Percentiles rank a stretch among this genome's conserved stretches.
These are phyloP conservation scores for Pelargonium nanum DNA, from an alignment of 345 rosid genomes.

Conservation along the genomic window DNA sequence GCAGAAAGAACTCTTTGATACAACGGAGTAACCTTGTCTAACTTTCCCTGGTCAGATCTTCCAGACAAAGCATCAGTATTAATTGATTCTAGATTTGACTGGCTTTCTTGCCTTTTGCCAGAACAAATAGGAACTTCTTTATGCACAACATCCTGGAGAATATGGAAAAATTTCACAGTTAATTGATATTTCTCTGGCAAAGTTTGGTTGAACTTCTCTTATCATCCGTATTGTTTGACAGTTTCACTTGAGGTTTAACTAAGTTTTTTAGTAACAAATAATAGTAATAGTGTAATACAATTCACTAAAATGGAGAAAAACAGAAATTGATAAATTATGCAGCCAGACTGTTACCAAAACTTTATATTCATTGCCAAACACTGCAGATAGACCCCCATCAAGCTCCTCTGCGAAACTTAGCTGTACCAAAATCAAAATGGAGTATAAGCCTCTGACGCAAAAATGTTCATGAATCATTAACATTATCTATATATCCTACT, in stretches of 20 bases:
- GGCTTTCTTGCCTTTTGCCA: conserved; percentile 30
- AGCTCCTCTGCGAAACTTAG: conserved; percentile 61
- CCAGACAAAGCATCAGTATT: conserved; percentile 34
- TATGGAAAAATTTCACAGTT: conserved; percentile 6
- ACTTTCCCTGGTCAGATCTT: conserved; percentile 39
- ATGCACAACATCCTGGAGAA: conserved; percentile 39
- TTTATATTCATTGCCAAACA: conserved; percentile 35
- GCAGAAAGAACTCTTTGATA: conserved; percentile 87
- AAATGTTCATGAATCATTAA: conserved; percentile 4
- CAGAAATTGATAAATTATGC: conserved; percentile 7
- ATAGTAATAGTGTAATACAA: too few relatives aligned
- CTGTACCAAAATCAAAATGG: conserved; percentile 31
- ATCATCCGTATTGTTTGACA: too few relatives aligned
- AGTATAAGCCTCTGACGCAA: conserved; percentile 9
- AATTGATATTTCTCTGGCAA: conserved; percentile 1
- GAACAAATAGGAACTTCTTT: conserved; percentile 29
- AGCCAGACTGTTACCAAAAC: conserved; percentile 35
- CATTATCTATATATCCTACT: conserved; percentile 8
- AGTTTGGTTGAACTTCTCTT: too few relatives aligned
- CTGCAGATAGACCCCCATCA: conserved; percentile 51
- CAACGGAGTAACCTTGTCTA: conserved; percentile 57
- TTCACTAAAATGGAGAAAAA: conserved; percentile 5
- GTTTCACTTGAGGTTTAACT: conserved; percentile 2
- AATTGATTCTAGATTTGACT: conserved; percentile 27
- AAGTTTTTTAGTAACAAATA: not conserved